Conservation (phyloP, 257 asterid genomes). For the Solanum pennellii region DNA sequence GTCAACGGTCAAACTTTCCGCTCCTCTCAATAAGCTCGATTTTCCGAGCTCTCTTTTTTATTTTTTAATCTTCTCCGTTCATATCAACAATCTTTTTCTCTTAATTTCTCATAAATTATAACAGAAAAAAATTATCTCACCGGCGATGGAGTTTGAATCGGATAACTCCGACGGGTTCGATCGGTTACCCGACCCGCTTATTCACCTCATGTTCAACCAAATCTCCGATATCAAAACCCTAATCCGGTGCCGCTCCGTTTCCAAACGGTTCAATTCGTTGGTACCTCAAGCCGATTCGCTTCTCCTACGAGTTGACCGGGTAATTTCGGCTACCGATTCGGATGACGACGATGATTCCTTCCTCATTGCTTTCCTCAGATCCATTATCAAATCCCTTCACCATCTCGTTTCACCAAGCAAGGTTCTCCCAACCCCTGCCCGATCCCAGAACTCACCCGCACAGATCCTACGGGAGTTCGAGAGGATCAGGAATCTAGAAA, state of each 20-base stretch:
- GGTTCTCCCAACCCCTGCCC: conserved; percentile 1
- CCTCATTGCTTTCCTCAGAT: conserved; percentile 26
- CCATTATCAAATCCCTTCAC: conserved; percentile 28
- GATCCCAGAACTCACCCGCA: conserved; percentile 32
- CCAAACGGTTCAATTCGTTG: conserved; percentile 38
- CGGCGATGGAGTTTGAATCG: conserved; percentile 2
- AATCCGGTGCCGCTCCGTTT: conserved; percentile 43
- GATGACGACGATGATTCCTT: conserved; percentile 20
- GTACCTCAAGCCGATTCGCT: conserved; percentile 52
- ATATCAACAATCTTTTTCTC: background rate
- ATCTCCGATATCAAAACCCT: conserved; percentile 49
- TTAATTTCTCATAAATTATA: background rate
- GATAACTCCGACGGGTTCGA: conserved; percentile 33
- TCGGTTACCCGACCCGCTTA: conserved; percentile 51
- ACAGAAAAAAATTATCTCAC: background rate
- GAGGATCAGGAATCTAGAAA: conserved; percentile 22
- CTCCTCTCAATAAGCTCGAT: background rate
- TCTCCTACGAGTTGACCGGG: conserved; percentile 62
- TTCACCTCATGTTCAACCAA: conserved; percentile 43
- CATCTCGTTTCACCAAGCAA: conserved; percentile 17
- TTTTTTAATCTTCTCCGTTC: background rate
- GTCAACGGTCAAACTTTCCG: conserved; percentile 15
- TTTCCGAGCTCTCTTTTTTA: background rate
- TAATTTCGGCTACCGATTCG: conserved; percentile 29
- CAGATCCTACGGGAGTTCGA: conserved; percentile 42